Evolutionary conservation across 495 filamentous ascomycete species (phyloP).

Genomic region (Rhypophila decipiens): DNA sequence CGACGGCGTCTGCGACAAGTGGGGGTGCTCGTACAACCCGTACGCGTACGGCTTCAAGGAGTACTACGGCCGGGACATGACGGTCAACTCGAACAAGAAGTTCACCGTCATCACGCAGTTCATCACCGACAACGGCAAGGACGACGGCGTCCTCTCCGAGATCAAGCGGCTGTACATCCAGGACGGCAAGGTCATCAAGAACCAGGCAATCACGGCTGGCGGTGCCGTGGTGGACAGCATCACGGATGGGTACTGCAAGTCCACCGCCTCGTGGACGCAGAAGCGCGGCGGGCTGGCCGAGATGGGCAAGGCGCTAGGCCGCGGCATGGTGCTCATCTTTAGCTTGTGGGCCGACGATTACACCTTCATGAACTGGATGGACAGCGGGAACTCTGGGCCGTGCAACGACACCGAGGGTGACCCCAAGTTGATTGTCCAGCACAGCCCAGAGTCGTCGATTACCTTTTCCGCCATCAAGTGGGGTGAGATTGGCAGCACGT

Average conservation of each 20-base stretch:
- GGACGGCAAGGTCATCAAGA: slow-evolving; percentile 47
- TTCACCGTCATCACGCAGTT: slow-evolving; percentile 69
- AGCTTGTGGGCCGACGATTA: slow-evolving; percentile 55
- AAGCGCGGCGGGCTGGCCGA: slow-evolving; percentile 46
- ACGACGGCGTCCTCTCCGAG: slow-evolving; percentile 44
- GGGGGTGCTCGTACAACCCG: slow-evolving; percentile 35
- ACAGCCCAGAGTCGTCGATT: slow-evolving; percentile 43
- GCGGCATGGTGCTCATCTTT: slow-evolving; percentile 59
- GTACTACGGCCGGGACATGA: slow-evolving; percentile 51
- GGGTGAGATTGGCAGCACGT: slow-evolving; percentile 56
- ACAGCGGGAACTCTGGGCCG: slow-evolving; percentile 48
- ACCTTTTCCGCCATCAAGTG: slow-evolving; percentile 58
- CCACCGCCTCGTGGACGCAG: slow-evolving; percentile 5
- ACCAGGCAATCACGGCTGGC: background rate
- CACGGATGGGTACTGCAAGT: slow-evolving; percentile 6
- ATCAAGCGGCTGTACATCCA: slow-evolving; percentile 62
- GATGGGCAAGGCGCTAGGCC: slow-evolving; percentile 51
- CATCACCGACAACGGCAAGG: slow-evolving; percentile 41
- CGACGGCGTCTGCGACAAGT: slow-evolving; percentile 48
- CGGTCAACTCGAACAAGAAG: slow-evolving; percentile 50
- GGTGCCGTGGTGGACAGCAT: background rate
- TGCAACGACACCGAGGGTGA: slow-evolving; percentile 51
- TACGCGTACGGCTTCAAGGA: slow-evolving; percentile 48
- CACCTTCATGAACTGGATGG: slow-evolving; percentile 57
- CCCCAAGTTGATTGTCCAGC: slow-evolving; percentile 39